phyloP scores from a whole-genome alignment of 768 basidiomycete species.

The Mycena vulgaris region DNA sequence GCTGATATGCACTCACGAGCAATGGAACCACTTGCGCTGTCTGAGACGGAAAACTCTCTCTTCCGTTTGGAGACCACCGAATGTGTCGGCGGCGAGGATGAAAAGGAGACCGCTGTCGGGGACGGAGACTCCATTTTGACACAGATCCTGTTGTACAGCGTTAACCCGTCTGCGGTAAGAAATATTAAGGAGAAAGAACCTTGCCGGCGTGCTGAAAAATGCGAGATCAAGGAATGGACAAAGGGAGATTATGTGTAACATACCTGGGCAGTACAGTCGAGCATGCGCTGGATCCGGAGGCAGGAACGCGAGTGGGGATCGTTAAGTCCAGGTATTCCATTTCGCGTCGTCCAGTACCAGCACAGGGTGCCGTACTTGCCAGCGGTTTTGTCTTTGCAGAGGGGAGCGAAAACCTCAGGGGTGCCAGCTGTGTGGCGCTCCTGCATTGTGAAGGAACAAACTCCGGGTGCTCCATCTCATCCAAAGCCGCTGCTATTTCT shows the following conservation, averaged over 20 bases:
- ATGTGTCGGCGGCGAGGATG: too few species aligned
- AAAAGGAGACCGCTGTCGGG: too few species aligned
- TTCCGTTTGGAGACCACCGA: too few species aligned
- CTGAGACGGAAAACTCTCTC: too few species aligned
- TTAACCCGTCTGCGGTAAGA: too few species aligned
- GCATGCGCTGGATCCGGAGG: background rate
- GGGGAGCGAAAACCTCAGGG: background rate
- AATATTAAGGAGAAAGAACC: too few species aligned
- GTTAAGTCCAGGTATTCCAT: background rate
- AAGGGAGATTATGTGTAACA: background rate
- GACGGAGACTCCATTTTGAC: too few species aligned
- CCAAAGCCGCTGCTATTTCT: constrained; percentile 12
- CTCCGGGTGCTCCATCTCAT: constrained; percentile 23
- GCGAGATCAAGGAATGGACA: background rate
- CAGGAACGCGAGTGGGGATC: background rate
- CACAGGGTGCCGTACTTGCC: background rate
- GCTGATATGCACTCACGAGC: too few species aligned
- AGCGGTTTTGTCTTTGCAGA: too few species aligned
- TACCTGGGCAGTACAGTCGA: background rate
- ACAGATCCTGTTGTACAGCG: too few species aligned
- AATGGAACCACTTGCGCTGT: too few species aligned
- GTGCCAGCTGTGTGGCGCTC: background rate
- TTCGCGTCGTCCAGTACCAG: background rate
- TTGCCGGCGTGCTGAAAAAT: background rate
- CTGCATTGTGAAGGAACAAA: constrained; percentile 9